phyloP scores from a whole-genome alignment of 1,284 basidiomycete species.

The Acaromyces ingoldii region DNA sequence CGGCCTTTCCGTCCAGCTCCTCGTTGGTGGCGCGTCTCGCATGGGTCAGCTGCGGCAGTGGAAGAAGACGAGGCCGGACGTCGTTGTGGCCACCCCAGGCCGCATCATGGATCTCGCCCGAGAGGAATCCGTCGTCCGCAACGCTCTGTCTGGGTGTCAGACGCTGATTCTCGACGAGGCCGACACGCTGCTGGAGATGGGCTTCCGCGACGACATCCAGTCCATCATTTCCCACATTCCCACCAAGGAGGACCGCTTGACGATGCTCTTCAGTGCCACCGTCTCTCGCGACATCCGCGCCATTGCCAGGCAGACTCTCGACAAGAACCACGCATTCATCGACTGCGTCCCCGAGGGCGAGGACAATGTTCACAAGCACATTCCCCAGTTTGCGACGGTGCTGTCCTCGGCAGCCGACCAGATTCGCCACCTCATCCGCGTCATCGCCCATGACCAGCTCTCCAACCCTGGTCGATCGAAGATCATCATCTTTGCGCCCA shows the following conservation, averaged over 20 bases:
- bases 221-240: slow-evolving; percentile 70
- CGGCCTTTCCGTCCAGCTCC: slow-evolving; percentile 67
- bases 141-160: slow-evolving; percentile 54
- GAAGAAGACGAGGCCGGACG: slow-evolving; percentile 65
- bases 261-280: slow-evolving; percentile 91
- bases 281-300: slow-evolving; percentile 56
- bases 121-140: slow-evolving; percentile 28
- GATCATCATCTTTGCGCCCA: slow-evolving; percentile 80
- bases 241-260: slow-evolving; percentile 67
- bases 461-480: slow-evolving; percentile 68
- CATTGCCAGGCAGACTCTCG: slow-evolving; percentile 60
- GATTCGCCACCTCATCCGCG: slow-evolving; percentile 70
- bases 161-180: slow-evolving; percentile 88
- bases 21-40: slow-evolving; percentile 76
- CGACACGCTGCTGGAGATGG: slow-evolving; percentile 91
- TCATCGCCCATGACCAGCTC: slow-evolving; percentile 87
- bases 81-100: slow-evolving; percentile 90
- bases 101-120: slow-evolving; percentile 74
- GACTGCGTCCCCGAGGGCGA: slow-evolving; percentile 60
- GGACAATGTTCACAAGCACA: slow-evolving; percentile 67
- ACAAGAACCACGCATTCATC: slow-evolving; percentile 60
- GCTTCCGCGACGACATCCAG: slow-evolving; percentile 85
- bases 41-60: slow-evolving; percentile 66
- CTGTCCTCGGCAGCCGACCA: slow-evolving; percentile 67
- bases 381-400: slow-evolving; percentile 78